phyloP scores from a whole-genome alignment of 192 early-diverging fungal genomes.

The Bifiguratus adelaidae region DNA sequence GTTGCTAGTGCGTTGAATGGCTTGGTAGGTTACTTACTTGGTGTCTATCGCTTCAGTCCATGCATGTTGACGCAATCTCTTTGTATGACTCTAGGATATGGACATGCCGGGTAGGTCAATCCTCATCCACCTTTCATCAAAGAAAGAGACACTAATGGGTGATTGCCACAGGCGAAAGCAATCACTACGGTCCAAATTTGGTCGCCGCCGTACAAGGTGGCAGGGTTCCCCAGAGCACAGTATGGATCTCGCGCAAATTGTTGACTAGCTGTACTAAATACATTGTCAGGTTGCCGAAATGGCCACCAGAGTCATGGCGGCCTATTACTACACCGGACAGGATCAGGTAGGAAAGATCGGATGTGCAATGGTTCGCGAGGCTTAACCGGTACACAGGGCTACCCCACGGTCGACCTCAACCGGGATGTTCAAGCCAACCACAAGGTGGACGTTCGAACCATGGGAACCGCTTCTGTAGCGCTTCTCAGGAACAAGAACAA shows the following conservation, averaged over 20 bases:
- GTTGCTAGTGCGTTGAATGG: slow-evolving; percentile 19
- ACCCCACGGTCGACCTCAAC: no score
- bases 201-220: slow-evolving; percentile 1
- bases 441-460: slow-evolving; percentile 3
- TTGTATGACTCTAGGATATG: no score
- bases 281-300: slow-evolving; percentile 3
- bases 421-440: slow-evolving; percentile 14
- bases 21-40: no score
- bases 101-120: slow-evolving; percentile 39
- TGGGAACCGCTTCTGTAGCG: slow-evolving; percentile 12
- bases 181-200: slow-evolving; percentile 7
- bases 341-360: slow-evolving; percentile 2
- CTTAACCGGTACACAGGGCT: no score
- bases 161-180: no score
- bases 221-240: not conserved
- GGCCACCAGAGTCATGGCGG: slow-evolving; percentile 3
- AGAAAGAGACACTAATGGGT: no score
- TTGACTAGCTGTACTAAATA: no score
- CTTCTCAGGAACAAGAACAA: slow-evolving; percentile 12
- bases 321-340: not conserved
- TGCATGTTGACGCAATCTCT: no score
- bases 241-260: no score
- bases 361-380: no score
- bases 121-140: not conserved
- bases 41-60: no score